These are phyloP conservation scores for Colletotrichum tabaci DNA, from an alignment of 2,329 filamentous ascomycete species.

Conservation along the genomic window DNA sequence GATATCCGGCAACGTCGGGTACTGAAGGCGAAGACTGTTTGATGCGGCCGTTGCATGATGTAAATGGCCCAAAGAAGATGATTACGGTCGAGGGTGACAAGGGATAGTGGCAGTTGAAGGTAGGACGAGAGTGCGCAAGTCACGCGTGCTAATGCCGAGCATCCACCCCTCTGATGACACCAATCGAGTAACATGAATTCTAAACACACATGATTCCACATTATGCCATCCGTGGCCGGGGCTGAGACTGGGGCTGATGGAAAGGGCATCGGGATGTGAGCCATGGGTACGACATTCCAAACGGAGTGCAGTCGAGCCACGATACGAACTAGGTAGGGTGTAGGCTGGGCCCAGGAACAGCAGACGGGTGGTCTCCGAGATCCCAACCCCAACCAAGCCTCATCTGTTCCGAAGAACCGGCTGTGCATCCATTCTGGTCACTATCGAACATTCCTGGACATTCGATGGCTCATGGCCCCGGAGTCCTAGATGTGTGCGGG, in stretches of 20 bases:
- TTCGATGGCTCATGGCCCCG: constrained; percentile 5
- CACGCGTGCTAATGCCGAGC: constrained; percentile 1
- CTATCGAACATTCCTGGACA: not conserved
- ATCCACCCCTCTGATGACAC: not conserved
- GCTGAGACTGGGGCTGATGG: constrained; percentile 40
- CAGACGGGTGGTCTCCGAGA: constrained; percentile 3
- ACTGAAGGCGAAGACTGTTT: not conserved
- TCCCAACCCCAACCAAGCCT: constrained; percentile 5
- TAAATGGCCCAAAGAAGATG: constrained; percentile 3
- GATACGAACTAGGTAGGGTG: not conserved
- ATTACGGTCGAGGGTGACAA: constrained; percentile 10
- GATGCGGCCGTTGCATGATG: constrained; percentile 10
- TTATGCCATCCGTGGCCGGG: constrained; percentile 10
- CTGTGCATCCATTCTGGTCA: constrained; percentile 15
- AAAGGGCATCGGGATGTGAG: constrained; percentile 11
- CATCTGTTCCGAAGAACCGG: constrained; percentile 9
- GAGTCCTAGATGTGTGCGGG: not conserved
- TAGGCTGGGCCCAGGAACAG: constrained; percentile 3
- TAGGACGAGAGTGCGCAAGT: constrained; percentile 4
- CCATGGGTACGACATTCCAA: not conserved
- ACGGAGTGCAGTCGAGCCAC: constrained; percentile 9
- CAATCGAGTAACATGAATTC: not conserved
- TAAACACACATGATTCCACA: constrained; percentile 3
- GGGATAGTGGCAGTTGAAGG: not conserved
- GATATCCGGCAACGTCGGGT: constrained; percentile 6